Evolutionary conservation across 2,329 filamentous ascomycete species (phyloP).

Genomic region (Bretziella fagacearum): DNA sequence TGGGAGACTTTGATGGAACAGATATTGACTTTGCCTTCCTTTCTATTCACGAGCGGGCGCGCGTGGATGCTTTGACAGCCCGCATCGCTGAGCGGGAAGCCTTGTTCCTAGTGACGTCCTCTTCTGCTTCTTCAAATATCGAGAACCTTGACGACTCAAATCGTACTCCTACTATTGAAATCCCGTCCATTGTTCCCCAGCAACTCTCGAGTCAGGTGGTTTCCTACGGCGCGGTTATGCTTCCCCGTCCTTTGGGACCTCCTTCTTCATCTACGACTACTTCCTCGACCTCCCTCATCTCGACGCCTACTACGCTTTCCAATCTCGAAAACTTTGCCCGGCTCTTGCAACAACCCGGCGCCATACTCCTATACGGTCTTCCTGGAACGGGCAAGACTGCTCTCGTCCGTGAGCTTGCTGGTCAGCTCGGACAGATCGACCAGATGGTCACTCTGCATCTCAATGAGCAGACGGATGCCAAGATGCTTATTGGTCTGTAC

Average conservation of each 20-base stretch:
- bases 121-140: background rate
- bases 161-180: conserved; percentile 13
- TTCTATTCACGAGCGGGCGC: conserved; percentile 38
- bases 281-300: conserved; percentile 23
- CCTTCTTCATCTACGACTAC: background rate
- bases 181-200: conserved; percentile 21
- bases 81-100: conserved; percentile 6
- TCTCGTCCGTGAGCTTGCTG: conserved; percentile 65
- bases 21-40: conserved; percentile 64
- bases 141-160: conserved; percentile 7
- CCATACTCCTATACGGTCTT: conserved; percentile 65
- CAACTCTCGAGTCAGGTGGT: conserved; percentile 43
- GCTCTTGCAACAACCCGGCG: conserved; percentile 48
- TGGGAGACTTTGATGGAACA: conserved; percentile 58
- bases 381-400: conserved; percentile 86
- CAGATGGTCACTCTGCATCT: conserved; percentile 87
- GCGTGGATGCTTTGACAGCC: conserved; percentile 24
- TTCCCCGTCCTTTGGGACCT: conserved; percentile 44
- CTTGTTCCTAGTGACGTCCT: too few relatives aligned
- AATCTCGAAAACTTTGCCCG: conserved; percentile 57
- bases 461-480: conserved; percentile 96
- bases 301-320: conserved; percentile 51
- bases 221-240: conserved; percentile 47
- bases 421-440: conserved; percentile 58
- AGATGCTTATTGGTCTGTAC: conserved; percentile 88